phyloP scores from a whole-genome alignment of 1,284 basidiomycete genomes.

The Rhizopogon hawkerae region DNA sequence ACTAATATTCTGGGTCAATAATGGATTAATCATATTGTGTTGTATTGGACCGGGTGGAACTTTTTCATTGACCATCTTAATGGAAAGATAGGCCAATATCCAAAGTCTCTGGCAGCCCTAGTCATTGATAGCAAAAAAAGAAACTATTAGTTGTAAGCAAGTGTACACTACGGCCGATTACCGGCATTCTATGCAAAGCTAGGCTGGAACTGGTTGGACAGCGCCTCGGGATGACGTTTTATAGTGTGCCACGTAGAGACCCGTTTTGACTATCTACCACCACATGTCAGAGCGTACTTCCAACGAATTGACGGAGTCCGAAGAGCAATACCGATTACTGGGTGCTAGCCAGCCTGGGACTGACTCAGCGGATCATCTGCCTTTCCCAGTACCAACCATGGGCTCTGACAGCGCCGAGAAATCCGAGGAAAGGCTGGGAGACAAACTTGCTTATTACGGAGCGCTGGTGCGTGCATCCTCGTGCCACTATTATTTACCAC shows the following conservation, averaged over 20 bases:
- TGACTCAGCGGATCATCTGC: background rate
- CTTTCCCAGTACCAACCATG: slow-evolving; percentile 12
- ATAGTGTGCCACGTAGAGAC: background rate
- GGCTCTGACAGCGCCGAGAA: slow-evolving; percentile 12
- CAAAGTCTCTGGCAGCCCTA: background rate
- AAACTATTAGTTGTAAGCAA: no score
- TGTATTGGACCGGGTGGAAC: background rate
- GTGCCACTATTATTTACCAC: background rate
- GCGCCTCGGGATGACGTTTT: background rate
- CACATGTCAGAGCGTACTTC: slow-evolving; percentile 1
- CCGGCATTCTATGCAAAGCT: background rate
- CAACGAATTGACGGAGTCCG: background rate
- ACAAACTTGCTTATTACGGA: slow-evolving; percentile 13
- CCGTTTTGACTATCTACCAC: background rate
- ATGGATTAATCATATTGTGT: slow-evolving; percentile 5
- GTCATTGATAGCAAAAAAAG: no score
- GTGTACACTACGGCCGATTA: no score
- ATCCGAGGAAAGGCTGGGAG: slow-evolving; percentile 18
- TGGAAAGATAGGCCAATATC: no score
- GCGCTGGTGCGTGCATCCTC: slow-evolving; percentile 16
- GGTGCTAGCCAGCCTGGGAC: background rate
- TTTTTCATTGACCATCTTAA: no score
- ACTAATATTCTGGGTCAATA: slow-evolving; percentile 4
- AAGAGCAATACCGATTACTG: slow-evolving; percentile 19
- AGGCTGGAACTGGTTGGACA: background rate